Evolutionary conservation across 108 stramenopile species (phyloP), one percentile per base, ranked within the genome.

Genomic region (Nannochloropsis gaditana): DNA sequence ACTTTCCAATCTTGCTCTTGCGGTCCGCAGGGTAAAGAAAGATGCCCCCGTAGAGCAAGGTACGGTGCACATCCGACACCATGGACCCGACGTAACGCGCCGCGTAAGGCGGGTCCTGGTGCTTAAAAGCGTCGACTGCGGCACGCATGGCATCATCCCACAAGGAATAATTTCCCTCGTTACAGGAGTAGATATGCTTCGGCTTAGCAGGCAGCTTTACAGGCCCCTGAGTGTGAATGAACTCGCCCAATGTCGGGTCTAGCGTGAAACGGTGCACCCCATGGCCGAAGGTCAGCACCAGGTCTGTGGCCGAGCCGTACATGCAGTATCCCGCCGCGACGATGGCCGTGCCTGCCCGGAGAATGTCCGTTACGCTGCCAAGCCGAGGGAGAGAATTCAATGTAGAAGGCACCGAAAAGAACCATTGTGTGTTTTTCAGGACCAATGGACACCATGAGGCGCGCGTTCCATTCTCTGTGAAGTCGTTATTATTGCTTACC

Each of bases 11-110:
- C 93, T 96, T 96, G 86, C 96, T 95, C 89, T 96, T 95, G 41
- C 94, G 94, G 45, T 97, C 96, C 8, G 97, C 96, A 21, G 99
- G 99, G 92, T 99, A 99, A 50, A 98, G 88, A 91, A 97, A 99
- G 85, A 99, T 95, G 17, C 99, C 99, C 83, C 97, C 97, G 86
- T 99, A 99, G 44, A 98, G 92, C 85, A 99, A 93, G 43, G 99
- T 99, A 79, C 97, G 95, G 93, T 99, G 99, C 82, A 99, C 96
- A 85, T 99, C 99, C 9, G 97, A 95, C 83, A 99, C 97, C 99
- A 98, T 99, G 79, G 96, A 96, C 42, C 99, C 99, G 15, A 98
- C 97, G 89, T 99, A 99, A 43, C 99, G 95, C 79, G 95, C 94
- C 31, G 89, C 81, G 85, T 47, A 89, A 2, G 88, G 88, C 44